A percentile compares a stretch with the other conserved stretches of the same genome.
Evolutionary conservation across 768 basidiomycete genomes (phyloP).

Genomic region (Tricholoma matsutake): DNA sequence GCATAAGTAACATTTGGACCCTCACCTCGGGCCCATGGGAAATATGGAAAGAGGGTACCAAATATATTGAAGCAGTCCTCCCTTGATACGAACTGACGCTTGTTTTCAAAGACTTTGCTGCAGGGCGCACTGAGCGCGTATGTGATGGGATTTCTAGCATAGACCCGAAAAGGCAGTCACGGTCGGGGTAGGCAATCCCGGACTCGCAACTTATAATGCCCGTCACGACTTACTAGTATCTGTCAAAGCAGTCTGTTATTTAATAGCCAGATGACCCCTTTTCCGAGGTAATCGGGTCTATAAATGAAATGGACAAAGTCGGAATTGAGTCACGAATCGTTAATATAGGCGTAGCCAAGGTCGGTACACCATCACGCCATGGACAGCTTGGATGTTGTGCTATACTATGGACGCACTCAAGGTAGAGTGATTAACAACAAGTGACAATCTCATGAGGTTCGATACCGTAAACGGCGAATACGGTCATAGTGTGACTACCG

Average conservation of each 20-base stretch:
- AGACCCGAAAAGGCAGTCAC: neutral
- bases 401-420: no score
- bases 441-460: no score
- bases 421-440: neutral
- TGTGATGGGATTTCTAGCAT: neutral
- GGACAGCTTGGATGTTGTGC: neutral
- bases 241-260: neutral
- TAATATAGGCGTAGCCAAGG: neutral
- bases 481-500: no score
- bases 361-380: neutral
- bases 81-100: neutral
- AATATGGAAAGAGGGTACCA: neutral
- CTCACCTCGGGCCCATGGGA: constrained; percentile 18
- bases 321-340: neutral
- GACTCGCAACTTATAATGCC: neutral
- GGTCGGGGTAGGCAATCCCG: neutral
- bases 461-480: neutral
- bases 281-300: neutral
- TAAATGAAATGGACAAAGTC: neutral
- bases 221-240: neutral
- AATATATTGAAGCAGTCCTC: neutral
- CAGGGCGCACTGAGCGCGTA: neutral
- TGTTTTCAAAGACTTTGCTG: neutral
- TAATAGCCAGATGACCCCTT: neutral
- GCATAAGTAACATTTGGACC: neutral